Evolutionary conservation across 345 rosid species (phyloP), one percentile per base, ranked within the genome.

Genomic region (Mangifera indica): DNA sequence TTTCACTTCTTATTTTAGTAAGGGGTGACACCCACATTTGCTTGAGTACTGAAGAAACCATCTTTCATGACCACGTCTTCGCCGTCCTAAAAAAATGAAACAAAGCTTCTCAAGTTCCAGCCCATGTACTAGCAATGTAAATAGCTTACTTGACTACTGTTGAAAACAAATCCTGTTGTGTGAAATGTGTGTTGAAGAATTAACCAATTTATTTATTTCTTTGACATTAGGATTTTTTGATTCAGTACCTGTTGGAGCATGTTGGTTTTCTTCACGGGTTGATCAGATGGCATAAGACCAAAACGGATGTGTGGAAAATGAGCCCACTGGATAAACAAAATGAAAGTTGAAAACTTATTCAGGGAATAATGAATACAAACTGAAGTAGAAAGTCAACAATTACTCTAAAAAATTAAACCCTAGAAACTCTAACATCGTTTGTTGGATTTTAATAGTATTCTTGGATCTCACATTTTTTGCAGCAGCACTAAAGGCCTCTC

Each of bases 401-500:
- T 6, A 7, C 42, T 37, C 42, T 9, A 37, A 37, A 29, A 29
- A 29, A 29, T 29, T 29, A 29, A 29, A 29, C 32, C 32, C 32
- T 29, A 29, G 32, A 29, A 29, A 29, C 32, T 29, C 32, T 29
- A 29, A 29, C 32, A 29, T 29, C 1, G 32, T 29, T 1, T 29
- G 32, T 29, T 29, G 32, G 32, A 29, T 29, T 29, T 29, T 10
- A 9, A 21, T 46, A 74, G 22, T 17, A 52, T 71, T 72, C 57
- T 24, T 11, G 81, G 79, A 74, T 77, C 93, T 88, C 67, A 96
- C 99, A 83, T 96, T 96, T 84, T 96, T 96, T 55, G 99, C 99
- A 81, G 99, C 99, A 37, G 99, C 99, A 79, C 99, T 91, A 66
- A 96, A 96, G 57, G 99, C 99, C 73, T 96, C 99, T 80, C 98